A percentile compares a stretch with the other conserved stretches of the same genome.
These are phyloP conservation scores for Fusarium citri DNA, from an alignment of 2,329 filamentous ascomycete genomes.

Conservation along the genomic window DNA sequence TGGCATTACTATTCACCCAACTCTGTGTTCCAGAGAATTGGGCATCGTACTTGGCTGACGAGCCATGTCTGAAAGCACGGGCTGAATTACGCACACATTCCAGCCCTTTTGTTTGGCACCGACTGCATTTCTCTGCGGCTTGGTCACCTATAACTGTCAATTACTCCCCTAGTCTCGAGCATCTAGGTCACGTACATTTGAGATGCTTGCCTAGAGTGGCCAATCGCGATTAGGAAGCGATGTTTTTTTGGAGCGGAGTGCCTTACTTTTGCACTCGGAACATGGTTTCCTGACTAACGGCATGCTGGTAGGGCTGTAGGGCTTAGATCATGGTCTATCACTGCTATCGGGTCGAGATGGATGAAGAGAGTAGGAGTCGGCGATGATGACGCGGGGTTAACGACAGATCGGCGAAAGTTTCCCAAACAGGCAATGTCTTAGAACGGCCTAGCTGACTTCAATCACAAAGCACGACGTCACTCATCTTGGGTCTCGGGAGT, in stretches of 20 bases:
- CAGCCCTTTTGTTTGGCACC: conserved; percentile 25
- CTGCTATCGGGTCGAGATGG: accelerated
- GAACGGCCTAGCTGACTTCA: neutral
- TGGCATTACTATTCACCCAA: conserved; percentile 40
- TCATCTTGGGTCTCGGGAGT: no score
- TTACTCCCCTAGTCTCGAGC: neutral
- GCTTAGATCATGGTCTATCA: accelerated
- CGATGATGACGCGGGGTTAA: neutral
- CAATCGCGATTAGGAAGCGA: no score
- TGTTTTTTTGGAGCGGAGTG: no score
- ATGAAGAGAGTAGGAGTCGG: conserved; percentile 9
- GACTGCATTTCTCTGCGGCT: neutral
- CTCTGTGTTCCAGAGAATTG: conserved; percentile 36
- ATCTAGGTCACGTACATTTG: conserved; percentile 24
- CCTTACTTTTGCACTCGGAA: conserved; percentile 35
- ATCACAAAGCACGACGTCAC: no score
- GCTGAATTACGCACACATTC: conserved; percentile 20
- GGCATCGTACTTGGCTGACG: conserved; percentile 40
- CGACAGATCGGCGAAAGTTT: neutral
- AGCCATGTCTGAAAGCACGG: conserved; percentile 34
- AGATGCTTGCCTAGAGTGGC: conserved; percentile 35
- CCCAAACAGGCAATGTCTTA: neutral
- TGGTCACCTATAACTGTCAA: conserved; percentile 14
- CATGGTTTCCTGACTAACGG: conserved; percentile 31
- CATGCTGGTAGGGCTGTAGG: conserved; percentile 4